Evolutionary conservation across 2,329 filamentous ascomycete species (phyloP).

Genomic region (Arthrobotrys sphaeroides): DNA sequence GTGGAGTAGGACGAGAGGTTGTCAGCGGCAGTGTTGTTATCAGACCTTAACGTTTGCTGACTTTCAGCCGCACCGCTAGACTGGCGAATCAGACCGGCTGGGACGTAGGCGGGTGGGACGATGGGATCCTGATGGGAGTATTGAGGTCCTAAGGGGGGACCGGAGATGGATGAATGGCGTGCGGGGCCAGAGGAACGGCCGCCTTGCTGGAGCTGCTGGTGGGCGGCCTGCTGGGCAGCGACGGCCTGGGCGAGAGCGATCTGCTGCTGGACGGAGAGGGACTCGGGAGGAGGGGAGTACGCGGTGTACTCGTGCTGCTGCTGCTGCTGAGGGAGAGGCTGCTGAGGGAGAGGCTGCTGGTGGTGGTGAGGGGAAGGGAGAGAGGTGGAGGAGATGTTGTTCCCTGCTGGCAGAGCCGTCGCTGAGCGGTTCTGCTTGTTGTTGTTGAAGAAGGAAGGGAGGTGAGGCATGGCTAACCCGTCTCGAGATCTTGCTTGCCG

Average conservation of each 20-base stretch:
- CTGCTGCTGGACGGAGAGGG: constrained; percentile 33
- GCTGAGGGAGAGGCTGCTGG: not conserved
- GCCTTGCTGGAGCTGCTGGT: constrained; percentile 53
- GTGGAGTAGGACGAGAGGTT: constrained; percentile 52
- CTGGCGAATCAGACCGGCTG: constrained; percentile 43
- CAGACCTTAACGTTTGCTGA: constrained; percentile 53
- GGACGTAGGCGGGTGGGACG: constrained; percentile 18
- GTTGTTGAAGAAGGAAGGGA: constrained; percentile 52
- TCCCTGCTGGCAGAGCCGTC: constrained; percentile 44
- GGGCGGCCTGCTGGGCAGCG: constrained; percentile 56
- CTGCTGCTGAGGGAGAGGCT: constrained; percentile 1
- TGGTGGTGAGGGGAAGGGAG: constrained; percentile 25
- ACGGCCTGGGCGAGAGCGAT: constrained; percentile 12
- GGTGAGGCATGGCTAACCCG: constrained; percentile 39
- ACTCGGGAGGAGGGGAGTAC: constrained; percentile 30
- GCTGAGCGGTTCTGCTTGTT: constrained; percentile 46
- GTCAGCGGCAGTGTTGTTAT: constrained; percentile 47
- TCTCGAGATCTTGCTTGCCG: not conserved
- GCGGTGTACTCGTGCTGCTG: constrained; percentile 42
- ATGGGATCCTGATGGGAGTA: constrained; percentile 12
- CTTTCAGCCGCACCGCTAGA: constrained; percentile 49
- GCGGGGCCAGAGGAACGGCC: constrained; percentile 17
- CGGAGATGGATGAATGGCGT: constrained; percentile 48
- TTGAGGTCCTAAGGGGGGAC: constrained; percentile 17
- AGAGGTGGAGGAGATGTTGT: constrained; percentile 46